A percentile compares a stretch with the other conserved stretches of the same genome.
Evolutionary conservation across 345 rosid species (phyloP).

Genomic region (Bruguiera gymnorhiza): DNA sequence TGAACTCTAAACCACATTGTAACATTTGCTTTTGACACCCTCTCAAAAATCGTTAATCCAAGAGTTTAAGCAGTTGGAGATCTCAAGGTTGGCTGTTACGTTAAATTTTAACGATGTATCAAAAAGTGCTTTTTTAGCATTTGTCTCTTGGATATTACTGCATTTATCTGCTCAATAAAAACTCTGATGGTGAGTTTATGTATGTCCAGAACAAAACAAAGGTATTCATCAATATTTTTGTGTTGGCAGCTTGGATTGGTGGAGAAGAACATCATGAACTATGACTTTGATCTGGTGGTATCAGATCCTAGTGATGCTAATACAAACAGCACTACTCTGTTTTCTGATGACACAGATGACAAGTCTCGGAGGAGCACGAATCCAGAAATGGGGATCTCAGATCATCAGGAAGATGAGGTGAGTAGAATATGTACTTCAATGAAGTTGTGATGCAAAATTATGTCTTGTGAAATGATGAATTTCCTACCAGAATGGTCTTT

Average conservation of each 20-base stretch:
- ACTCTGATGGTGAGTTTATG: too few species aligned
- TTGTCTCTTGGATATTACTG: too few species aligned
- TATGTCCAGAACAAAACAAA: neutral
- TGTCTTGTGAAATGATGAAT: neutral
- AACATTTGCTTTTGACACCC: too few species aligned
- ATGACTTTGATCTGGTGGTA: constrained; percentile 73
- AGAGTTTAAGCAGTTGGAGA: too few species aligned
- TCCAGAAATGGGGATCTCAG: constrained; percentile 54
- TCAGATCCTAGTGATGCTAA: constrained; percentile 97
- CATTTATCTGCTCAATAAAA: too few species aligned
- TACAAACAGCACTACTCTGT: constrained; percentile 80
- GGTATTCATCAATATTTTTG: constrained; percentile 21
- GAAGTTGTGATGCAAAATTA: neutral
- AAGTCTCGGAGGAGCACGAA: constrained; percentile 55
- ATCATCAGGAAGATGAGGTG: constrained; percentile 75
- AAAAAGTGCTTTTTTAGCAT: too few species aligned
- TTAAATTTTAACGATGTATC: too few species aligned
- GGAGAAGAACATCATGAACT: constrained; percentile 85
- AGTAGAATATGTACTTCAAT: constrained; percentile 18
- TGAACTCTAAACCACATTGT: too few species aligned
- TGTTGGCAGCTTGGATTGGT: constrained; percentile 83
- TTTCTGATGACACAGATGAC: constrained; percentile 97
- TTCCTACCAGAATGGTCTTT: neutral
- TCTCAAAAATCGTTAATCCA: too few species aligned
- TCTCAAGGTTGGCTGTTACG: too few species aligned